Evolutionary conservation across 1,284 basidiomycete genomes (phyloP).

Genomic region (Apiotrichum laibachii): DNA sequence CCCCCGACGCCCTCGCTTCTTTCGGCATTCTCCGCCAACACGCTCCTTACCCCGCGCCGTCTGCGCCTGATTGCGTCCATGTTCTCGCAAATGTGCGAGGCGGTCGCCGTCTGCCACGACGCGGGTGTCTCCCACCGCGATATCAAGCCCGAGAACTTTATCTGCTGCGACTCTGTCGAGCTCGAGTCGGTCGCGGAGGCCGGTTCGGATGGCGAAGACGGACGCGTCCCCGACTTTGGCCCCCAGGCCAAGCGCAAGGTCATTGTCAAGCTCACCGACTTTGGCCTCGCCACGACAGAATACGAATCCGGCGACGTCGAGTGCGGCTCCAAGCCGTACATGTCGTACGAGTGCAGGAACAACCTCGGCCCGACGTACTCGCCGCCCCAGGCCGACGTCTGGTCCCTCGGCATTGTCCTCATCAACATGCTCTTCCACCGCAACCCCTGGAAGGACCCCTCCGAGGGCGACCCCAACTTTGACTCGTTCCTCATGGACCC

Average conservation of each 20-base stretch:
- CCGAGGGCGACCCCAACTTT: constrained; percentile 71
- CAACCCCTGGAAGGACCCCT: constrained; percentile 97
- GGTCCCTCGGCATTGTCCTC: constrained; percentile 97
- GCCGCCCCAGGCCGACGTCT: constrained; percentile 93
- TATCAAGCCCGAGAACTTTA: constrained; percentile 97
- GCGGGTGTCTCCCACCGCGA: constrained; percentile 91
- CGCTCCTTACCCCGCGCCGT: constrained; percentile 79
- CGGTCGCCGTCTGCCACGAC: constrained; percentile 92
- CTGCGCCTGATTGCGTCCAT: constrained; percentile 90
- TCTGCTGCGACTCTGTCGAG: constrained; percentile 72
- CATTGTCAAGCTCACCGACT: constrained; percentile 90
- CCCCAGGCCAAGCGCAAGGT: constrained; percentile 58
- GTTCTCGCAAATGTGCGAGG: constrained; percentile 98
- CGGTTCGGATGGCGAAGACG: constrained; percentile 48
- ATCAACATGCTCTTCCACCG: constrained; percentile 99
- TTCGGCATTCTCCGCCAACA: constrained; percentile 76
- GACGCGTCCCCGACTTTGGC: constrained; percentile 53
- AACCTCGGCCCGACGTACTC: constrained; percentile 90
- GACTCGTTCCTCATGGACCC: constrained; percentile 75
- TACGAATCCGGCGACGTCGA: constrained; percentile 90
- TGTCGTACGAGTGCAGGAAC: constrained; percentile 99
- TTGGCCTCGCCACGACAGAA: constrained; percentile 90
- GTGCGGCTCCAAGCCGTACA: constrained; percentile 97
- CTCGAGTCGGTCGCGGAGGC: constrained; percentile 53
- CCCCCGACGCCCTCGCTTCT: constrained; percentile 92